Base-by-base conservation (phyloP, 306 rosid species). In the Arachis stenosperma region DNA sequence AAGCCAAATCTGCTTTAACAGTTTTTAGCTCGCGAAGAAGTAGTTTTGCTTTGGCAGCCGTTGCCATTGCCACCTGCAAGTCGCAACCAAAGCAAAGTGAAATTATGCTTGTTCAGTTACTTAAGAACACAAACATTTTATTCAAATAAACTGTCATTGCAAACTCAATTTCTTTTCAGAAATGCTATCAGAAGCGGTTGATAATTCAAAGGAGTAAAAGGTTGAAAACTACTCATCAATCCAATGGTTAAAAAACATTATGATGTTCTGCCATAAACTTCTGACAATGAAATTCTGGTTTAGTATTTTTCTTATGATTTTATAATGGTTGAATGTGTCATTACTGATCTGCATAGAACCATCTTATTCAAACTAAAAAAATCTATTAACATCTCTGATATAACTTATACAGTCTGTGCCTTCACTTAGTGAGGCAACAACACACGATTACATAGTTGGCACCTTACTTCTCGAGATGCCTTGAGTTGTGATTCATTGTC, bases 391-490 rank as follows among this genome's bases (percentile, higher is more conserved):
- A 58, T 73, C 17, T 76, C 71, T 54, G 76, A 61, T 48, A n/a
- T 22, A 27, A 36, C 3, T 50, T 48, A 30, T 72, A 33, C 65
- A 48, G 65, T 68, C 22, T 50, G 44, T 74, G 74, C 59, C 70
- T 65, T 70, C 67, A 71, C 76, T 62, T 62, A 67, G 53, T 12
- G 69, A 65, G 78, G 83, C 71, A 12, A 17, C 61, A 43, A 75
- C 84, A 88, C 90, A 82, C 79, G 77, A 84, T 73, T 79, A 84
- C 86, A 88, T 77, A 81, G 87, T 85, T 90, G 96, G 76, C 96
- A 95, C 98, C 99, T 95, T 95, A 95, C 99, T 92, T 95, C 99
- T 84, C 98, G 98, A 61, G 99, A 90, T 85, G 98, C 93, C 90
- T 91, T 95, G 89, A 95, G 90, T 82, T 95, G 94, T 55, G 91